phyloP scores from a whole-genome alignment of 192 early-diverging fungal species.

The Kickxella alabastrina region DNA sequence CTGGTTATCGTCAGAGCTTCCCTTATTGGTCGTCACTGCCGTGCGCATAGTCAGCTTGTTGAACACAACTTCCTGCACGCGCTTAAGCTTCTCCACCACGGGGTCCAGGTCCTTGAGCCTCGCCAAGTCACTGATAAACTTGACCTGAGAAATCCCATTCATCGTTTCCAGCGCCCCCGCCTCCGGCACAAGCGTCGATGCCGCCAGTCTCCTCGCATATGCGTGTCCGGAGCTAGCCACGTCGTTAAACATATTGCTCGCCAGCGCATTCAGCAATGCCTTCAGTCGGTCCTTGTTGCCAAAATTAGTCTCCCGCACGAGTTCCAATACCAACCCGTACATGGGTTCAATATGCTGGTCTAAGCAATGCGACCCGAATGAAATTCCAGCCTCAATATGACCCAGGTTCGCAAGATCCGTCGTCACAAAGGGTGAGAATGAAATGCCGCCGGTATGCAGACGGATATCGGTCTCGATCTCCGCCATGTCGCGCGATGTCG shows the following conservation, averaged over 20 bases:
- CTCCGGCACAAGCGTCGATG: slow-evolving; percentile 58
- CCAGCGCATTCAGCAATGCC: slow-evolving; percentile 70
- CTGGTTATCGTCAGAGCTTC: slow-evolving; percentile 30
- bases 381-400: slow-evolving; percentile 62
- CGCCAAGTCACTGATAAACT: slow-evolving; percentile 74
- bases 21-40: slow-evolving; percentile 36
- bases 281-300: slow-evolving; percentile 65
- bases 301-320: slow-evolving; percentile 70
- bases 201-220: slow-evolving; percentile 72
- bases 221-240: slow-evolving; percentile 79
- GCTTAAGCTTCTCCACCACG: slow-evolving; percentile 58
- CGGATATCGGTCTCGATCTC: slow-evolving; percentile 86
- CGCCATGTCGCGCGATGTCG: slow-evolving; percentile 61
- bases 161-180: slow-evolving; percentile 49
- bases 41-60: slow-evolving; percentile 39
- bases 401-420: slow-evolving; percentile 64
- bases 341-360: slow-evolving; percentile 72
- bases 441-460: slow-evolving; percentile 79
- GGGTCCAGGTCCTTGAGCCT: slow-evolving; percentile 56
- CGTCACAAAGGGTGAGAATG: slow-evolving; percentile 60
- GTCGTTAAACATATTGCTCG: slow-evolving; percentile 70
- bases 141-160: slow-evolving; percentile 64
- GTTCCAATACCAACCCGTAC: slow-evolving; percentile 69
- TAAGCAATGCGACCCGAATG: slow-evolving; percentile 62
- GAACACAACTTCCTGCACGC: slow-evolving; percentile 45